Evolutionary conservation across 805 yeast species (phyloP), one percentile per base, ranked within the genome.

Genomic region (Kluyveromyces wickerhamii): DNA sequence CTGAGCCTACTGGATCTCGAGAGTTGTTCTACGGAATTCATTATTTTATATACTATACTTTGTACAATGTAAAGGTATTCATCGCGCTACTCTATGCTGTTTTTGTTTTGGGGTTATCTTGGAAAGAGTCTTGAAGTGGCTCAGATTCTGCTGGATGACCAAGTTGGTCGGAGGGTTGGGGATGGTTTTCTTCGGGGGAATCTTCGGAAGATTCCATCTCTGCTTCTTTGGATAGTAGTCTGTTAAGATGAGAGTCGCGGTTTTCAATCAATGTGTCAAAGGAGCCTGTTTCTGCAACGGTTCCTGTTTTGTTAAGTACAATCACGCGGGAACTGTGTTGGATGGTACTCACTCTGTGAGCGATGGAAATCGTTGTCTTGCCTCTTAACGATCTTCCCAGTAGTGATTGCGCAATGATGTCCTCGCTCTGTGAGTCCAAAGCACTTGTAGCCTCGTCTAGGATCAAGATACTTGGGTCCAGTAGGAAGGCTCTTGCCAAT

Each of bases 381-480:
- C 79, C 75, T 15, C 74, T 66, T 17, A 56, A 50, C 42, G 71
- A 67, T 40, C 92, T 66, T 32, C 67, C 57, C 20, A 64, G 53
- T 40, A 89, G 62, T 7, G 94, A 85, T 33, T 71, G 72, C 54
- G 86, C 84, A 26, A 89, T 94, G 3, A 84, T 73, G 47, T 81
- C 79, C 52, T 89, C 97, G 46, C 88, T 79, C 36, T 82, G 83
- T 9, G 94, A 76, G 52, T 89, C 97, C 34, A 89, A 64, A 0
- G 96, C 96, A 21, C 95, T 83, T 0, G 97, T 89, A 10, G 96
- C 95, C 56, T 89, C 97, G 56, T 89, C 97, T 39, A 89, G 62
- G 21, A 89, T 75, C 38, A 89, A 62, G n/a, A 89, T 69, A 5
- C 79, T 69, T 2, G 97, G 96, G 29, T 77, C 69, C 34, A 83